These are phyloP conservation scores for Metschnikowia reukaufii DNA, from an alignment of 805 yeast species.

Conservation along the genomic window DNA sequence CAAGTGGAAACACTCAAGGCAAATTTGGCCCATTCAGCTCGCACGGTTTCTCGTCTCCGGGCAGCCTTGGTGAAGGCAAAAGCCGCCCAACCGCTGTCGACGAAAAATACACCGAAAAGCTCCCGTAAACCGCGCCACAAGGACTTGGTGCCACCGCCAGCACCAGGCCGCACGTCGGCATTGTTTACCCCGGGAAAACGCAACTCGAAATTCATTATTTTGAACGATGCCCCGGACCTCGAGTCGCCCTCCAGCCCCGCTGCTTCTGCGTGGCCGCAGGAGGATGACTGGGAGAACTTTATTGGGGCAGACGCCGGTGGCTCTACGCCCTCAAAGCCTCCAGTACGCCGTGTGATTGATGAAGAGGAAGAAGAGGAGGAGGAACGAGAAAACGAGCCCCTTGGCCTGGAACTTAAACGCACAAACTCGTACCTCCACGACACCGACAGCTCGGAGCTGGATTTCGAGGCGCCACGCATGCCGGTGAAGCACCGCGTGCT, in stretches of 20 bases:
- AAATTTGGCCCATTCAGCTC: conserved; percentile 63
- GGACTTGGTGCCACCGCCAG: conserved; percentile 12
- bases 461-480: conserved; percentile 14
- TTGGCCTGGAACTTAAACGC: conserved; percentile 12
- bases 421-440: conserved; percentile 28
- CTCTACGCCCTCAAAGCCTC: conserved; percentile 25
- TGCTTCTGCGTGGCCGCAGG: conserved; percentile 17
- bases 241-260: conserved; percentile 15
- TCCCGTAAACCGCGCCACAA: conserved; percentile 17
- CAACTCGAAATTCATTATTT: conserved; percentile 32
- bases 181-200: conserved; percentile 37
- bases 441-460: conserved; percentile 31
- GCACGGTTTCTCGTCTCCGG: conserved; percentile 60
- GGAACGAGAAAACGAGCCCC: conserved; percentile 1
- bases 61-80: conserved; percentile 46
- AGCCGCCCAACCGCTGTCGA: conserved; percentile 21
- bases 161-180: conserved; percentile 25
- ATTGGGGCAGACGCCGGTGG: conserved; percentile 28
- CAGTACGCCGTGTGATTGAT: conserved; percentile 19
- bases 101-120: conserved; percentile 26
- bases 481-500: conserved; percentile 16
- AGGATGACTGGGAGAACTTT: conserved; percentile 40
- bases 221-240: conserved; percentile 27
- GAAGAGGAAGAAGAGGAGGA: conserved; percentile 16
- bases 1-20: conserved; percentile 67